phyloP scores from a whole-genome alignment of 1,139 yeast genomes.

The Debaryomyces psychrophilus region DNA sequence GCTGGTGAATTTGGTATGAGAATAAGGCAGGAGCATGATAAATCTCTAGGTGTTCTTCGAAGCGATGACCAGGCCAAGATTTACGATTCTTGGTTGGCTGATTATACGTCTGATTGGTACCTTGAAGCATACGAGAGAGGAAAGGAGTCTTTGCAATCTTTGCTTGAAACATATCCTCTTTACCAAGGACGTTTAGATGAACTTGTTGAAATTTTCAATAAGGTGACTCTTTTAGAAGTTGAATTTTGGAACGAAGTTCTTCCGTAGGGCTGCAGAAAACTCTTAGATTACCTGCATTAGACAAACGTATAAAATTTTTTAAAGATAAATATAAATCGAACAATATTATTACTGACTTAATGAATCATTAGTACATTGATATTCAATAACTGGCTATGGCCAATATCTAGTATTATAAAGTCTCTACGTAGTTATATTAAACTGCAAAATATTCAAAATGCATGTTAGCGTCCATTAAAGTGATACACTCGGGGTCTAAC shows the following conservation, averaged over 20 bases:
- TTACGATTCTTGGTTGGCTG: conserved; percentile 63
- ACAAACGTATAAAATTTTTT: neutral
- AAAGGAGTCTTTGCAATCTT: conserved; percentile 47
- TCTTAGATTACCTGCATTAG: neutral
- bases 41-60: conserved; percentile 13
- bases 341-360: no score
- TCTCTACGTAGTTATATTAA: neutral
- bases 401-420: no score
- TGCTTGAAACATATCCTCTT: conserved; percentile 31
- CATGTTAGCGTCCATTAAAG: conserved; percentile 8
- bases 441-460: conserved; percentile 6
- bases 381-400: no score
- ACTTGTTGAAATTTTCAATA: conserved; percentile 59
- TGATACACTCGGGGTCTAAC: conserved; percentile 7
- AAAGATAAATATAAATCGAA: no score
- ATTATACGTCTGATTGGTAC: conserved; percentile 63
- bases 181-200: conserved; percentile 48
- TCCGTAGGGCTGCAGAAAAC: neutral
- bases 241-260: conserved; percentile 63
- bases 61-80: conserved; percentile 24
- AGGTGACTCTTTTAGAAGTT: conserved; percentile 61
- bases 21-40: conserved; percentile 18
- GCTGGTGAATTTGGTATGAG: conserved; percentile 34
- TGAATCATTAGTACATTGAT: no score
- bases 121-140: conserved; percentile 54